Base-by-base conservation (phyloP, 1,139 yeast genomes). In the Nematodospora anomalae region DNA sequence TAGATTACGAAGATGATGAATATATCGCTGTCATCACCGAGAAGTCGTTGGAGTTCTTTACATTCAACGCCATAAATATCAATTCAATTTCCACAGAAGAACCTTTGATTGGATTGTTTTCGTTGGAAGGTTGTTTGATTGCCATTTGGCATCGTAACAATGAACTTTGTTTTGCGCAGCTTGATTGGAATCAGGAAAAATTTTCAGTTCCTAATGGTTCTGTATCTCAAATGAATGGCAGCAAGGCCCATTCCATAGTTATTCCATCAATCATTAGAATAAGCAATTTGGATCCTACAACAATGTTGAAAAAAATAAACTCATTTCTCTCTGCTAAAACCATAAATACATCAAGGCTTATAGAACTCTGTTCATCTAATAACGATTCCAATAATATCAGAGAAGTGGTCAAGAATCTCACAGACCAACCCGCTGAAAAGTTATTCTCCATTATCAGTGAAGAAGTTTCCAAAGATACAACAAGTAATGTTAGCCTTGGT, bases 391-490 rank as follows among this genome's bases (percentile, higher is more conserved):
- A 41, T 14, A 58, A 43, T 36, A 63, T 75, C 29, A 71, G 67
- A 47, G 53, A 60, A n/a, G 51, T 64, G 4, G 53, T 73, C 25
- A 33, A 38, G 22, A 20, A 23, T 2, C 30, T 41, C 10, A 22
- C 40, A 10, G 12, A 26, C 13, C 31, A 35, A 20, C 31, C 32
- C 14, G 30, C 32, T 20, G 47, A 51, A 23, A 42, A 42, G 11
- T 51, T 77, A 16, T 71, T 74, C 42, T 53, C 52, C 3, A 51
- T 58, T 11, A 49, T 76, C 12, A 52, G 70, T 16, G 42, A 56
- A 3, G 58, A 55, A 18, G 62, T 75, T 2, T 57, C 71, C 1
- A 52, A 49, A 8, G 62, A 60, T 32, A 64, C 72, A 4, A 56
- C 70, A 4, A 57, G 57, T 26, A 58, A 58, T 26, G 44, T 58